Percentiles rank a stretch among this genome's conserved stretches.
Conservation (phyloP, 352 stramenopile species). For the Phytophthora vignae region DNA sequence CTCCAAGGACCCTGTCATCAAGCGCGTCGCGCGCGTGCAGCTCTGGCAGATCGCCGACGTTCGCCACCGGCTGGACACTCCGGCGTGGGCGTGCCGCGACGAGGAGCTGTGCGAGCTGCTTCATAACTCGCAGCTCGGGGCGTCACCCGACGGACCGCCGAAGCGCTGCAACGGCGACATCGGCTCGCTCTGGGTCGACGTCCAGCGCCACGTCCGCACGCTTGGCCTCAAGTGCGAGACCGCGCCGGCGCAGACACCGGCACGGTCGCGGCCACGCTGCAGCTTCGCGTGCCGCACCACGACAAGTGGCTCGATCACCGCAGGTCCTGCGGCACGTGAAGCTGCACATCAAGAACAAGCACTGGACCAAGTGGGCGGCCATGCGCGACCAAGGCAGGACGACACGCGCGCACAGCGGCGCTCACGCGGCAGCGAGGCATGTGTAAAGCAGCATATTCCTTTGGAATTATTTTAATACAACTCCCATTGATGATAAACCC, state of each 20-base stretch:
- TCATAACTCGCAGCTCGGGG: not conserved
- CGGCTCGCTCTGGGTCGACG: slow-evolving; percentile 23
- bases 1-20: slow-evolving; percentile 1
- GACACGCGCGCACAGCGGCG: not conserved
- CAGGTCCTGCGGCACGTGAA: not conserved
- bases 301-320: not conserved
- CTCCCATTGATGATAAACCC: no score
- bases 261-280: not conserved
- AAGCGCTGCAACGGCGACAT: slow-evolving; percentile 14
- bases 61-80: not conserved
- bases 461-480: no score
- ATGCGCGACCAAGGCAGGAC: slow-evolving; percentile 19
- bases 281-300: slow-evolving; percentile 23
- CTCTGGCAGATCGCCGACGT: slow-evolving; percentile 14
- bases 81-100: not conserved
- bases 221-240: no score
- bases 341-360: not conserved
- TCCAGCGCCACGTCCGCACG: slow-evolving; percentile 6
- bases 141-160: not conserved
- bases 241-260: not conserved
- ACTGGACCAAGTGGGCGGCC: slow-evolving; percentile 7
- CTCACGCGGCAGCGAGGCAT: slow-evolving; percentile 5
- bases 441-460: no score
- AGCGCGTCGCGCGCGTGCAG: slow-evolving; percentile 5
- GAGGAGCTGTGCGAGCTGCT: slow-evolving; percentile 9